phyloP scores from a whole-genome alignment of 148 eudicot species.

The Vaccinium corymbosum region DNA sequence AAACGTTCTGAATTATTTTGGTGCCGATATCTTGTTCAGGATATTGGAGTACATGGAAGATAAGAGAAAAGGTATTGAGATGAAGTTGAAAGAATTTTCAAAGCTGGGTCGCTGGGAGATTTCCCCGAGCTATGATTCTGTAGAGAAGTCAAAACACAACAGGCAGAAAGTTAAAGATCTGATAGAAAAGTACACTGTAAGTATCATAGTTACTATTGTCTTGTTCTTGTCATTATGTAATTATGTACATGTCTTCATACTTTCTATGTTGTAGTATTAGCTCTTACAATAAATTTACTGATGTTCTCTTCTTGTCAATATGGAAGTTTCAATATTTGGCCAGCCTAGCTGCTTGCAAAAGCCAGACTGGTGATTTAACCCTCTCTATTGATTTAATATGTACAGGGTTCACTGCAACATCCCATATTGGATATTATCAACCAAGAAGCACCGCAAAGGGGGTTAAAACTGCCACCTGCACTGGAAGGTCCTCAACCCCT shows the following conservation, averaged over 20 bases:
- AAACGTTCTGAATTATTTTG: not conserved
- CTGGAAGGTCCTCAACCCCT: conserved; percentile 17
- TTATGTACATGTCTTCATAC: not conserved
- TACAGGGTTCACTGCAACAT: conserved; percentile 75
- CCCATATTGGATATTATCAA: conserved; percentile 61
- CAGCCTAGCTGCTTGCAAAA: not conserved
- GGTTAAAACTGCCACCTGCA: conserved; percentile 27
- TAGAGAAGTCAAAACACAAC: conserved; percentile 64
- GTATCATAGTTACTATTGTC: conserved; percentile 22
- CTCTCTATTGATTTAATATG: not conserved
- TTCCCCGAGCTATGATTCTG: conserved; percentile 44
- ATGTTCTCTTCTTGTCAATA: not conserved
- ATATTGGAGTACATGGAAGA: conserved; percentile 54
- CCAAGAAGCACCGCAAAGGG: conserved; percentile 43
- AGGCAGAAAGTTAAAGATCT: conserved; percentile 76
- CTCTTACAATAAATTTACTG: not conserved
- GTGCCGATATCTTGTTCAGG: conserved; percentile 30
- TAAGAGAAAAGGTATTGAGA: conserved; percentile 55
- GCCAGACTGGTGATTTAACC: not conserved
- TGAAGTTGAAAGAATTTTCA: conserved; percentile 54
- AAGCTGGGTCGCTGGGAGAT: conserved; percentile 71
- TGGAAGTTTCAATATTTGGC: not conserved
- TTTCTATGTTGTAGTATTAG: not conserved
- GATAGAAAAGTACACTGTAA: conserved; percentile 75
- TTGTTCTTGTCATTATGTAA: not conserved